Percentiles rank a stretch among this genome's conserved stretches.
phyloP scores from a whole-genome alignment of 2,329 filamentous ascomycete species.

The Ascochyta rabiei region DNA sequence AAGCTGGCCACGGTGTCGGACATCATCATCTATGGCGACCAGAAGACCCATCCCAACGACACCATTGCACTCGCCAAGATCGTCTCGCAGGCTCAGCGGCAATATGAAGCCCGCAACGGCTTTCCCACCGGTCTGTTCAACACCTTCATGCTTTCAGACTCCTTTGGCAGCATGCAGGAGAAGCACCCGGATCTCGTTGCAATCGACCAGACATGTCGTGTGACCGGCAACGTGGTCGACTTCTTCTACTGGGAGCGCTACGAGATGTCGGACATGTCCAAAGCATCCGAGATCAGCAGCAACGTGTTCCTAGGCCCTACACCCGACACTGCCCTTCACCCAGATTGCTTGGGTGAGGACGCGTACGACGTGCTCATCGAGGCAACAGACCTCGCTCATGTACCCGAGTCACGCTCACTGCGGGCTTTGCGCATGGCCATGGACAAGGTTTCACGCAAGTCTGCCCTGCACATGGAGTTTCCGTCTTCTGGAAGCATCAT shows the following conservation, averaged over 20 bases:
- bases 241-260: constrained; percentile 86
- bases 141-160: constrained; percentile 73
- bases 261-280: constrained; percentile 95
- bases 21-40: constrained; percentile 88
- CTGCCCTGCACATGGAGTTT: constrained; percentile 73
- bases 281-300: constrained; percentile 82
- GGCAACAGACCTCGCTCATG: constrained; percentile 80
- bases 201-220: constrained; percentile 71
- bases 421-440: constrained; percentile 65
- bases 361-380: constrained; percentile 87
- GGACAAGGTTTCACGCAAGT: constrained; percentile 50
- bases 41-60: constrained; percentile 65
- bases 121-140: constrained; percentile 70
- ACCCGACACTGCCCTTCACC: constrained; percentile 67
- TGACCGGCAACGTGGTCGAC: constrained; percentile 81
- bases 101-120: constrained; percentile 70
- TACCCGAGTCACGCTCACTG: constrained; percentile 73
- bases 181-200: constrained; percentile 74
- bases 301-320: constrained; percentile 93
- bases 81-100: constrained; percentile 76
- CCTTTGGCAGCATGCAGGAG: constrained; percentile 65
- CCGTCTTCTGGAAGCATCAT: constrained; percentile 93
- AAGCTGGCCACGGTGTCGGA: constrained; percentile 90
- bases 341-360: constrained; percentile 51
- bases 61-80: constrained; percentile 67